phyloP scores from a whole-genome alignment of 371 early-diverging fungal species.

The Mortierella sp. region DNA sequence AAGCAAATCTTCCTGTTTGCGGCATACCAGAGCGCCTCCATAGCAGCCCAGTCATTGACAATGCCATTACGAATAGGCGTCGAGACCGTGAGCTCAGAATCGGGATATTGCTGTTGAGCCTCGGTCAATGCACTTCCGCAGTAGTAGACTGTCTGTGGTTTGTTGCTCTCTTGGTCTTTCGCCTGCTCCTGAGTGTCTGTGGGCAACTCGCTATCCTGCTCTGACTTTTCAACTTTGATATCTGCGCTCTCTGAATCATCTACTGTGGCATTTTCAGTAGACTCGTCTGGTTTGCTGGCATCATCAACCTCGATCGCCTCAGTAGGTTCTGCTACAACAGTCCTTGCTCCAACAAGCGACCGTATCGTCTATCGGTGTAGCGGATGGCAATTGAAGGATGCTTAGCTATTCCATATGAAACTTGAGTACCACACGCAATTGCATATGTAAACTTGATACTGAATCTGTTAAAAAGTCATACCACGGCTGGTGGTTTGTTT shows the following conservation, averaged over 20 bases:
- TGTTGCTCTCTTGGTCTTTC: constrained; percentile 32
- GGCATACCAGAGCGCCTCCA: constrained; percentile 78
- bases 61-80: constrained; percentile 73
- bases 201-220: constrained; percentile 12
- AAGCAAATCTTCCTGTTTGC: too few species aligned
- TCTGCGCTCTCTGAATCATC: constrained; percentile 10
- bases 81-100: constrained; percentile 37
- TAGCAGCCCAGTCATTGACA: constrained; percentile 82
- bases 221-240: constrained; percentile 26
- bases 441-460: constrained; percentile 26
- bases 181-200: constrained; percentile 18
- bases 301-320: background rate
- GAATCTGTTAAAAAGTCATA: constrained; percentile 23
- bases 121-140: constrained; percentile 58
- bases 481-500: constrained; percentile 74
- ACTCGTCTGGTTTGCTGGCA: constrained; percentile 1
- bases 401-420: constrained; percentile 6
- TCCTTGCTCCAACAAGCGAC: constrained; percentile 39
- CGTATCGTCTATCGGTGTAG: constrained; percentile 29
- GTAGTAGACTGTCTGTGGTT: constrained; percentile 53
- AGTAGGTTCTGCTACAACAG: constrained; percentile 19
- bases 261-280: background rate
- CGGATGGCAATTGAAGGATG: constrained; percentile 14
- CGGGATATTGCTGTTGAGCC: constrained; percentile 41
- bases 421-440: background rate